phyloP scores from a whole-genome alignment of 768 basidiomycete genomes.

The Podaxis mareebaensis region DNA sequence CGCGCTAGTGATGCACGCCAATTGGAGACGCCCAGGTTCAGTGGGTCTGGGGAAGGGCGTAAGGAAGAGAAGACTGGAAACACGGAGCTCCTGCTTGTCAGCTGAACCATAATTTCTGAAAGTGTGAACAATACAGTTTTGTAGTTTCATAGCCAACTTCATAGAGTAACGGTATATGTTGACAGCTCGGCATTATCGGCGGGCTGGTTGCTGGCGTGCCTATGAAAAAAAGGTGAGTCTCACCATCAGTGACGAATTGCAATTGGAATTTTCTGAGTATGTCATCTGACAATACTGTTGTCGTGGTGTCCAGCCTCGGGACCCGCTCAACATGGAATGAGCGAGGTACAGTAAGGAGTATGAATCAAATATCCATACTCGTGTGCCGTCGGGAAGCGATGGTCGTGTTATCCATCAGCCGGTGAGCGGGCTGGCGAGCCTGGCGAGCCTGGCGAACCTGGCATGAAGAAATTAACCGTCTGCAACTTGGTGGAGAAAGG shows the following conservation, averaged over 20 bases:
- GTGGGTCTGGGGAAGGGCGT: neutral
- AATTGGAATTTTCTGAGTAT: neutral
- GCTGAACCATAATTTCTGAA: neutral
- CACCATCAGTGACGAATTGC: neutral
- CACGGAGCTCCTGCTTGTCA: neutral
- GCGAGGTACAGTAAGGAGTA: neutral
- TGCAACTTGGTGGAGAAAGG: neutral
- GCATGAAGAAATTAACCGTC: neutral
- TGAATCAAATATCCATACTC: neutral
- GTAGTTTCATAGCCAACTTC: neutral
- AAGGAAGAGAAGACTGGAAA: too few relatives aligned
- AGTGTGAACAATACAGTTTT: neutral
- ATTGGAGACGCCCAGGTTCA: slow-evolving; percentile 1
- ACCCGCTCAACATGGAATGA: neutral
- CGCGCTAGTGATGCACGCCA: neutral
- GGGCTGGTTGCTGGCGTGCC: neutral
- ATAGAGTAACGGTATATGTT: neutral
- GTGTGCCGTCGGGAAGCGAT: neutral
- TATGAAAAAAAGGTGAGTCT: neutral
- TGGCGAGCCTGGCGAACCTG: neutral
- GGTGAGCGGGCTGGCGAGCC: neutral
- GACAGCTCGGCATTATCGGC: slow-evolving; percentile 1
- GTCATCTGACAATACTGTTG: slow-evolving; percentile 8
- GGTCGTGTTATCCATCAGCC: neutral
- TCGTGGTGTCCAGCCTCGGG: slow-evolving; percentile 8